Conservation (phyloP, 1,284 basidiomycete species). For the Rhodotorula mucilaginosa region DNA sequence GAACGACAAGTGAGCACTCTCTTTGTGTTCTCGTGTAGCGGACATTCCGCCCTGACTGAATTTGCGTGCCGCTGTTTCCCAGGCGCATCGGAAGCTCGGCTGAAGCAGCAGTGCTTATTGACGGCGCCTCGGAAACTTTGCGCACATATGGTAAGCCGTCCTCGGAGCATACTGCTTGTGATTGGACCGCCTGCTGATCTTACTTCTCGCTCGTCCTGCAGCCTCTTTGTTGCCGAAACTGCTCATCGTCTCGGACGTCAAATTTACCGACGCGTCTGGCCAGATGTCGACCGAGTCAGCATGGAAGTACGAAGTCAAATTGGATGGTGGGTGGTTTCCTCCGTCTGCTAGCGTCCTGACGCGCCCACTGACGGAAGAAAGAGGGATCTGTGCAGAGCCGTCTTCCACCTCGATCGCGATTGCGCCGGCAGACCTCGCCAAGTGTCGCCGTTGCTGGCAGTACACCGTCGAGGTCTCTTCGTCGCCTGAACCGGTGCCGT, state of each 20-base stretch:
- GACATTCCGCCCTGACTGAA: no score
- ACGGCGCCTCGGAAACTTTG: constrained; percentile 13
- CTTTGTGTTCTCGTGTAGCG: background rate
- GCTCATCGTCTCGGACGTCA: constrained; percentile 71
- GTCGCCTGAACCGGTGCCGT: background rate
- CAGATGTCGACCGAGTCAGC: constrained; percentile 44
- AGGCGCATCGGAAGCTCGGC: constrained; percentile 69
- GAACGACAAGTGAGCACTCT: constrained; percentile 59
- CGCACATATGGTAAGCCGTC: constrained; percentile 39
- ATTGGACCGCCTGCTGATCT: background rate
- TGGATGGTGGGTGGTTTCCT: constrained; percentile 3
- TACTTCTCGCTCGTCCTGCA: constrained; percentile 46
- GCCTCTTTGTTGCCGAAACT: constrained; percentile 65
- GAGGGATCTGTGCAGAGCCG: constrained; percentile 47
- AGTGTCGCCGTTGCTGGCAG: constrained; percentile 79
- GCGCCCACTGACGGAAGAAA: background rate
- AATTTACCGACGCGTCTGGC: constrained; percentile 50
- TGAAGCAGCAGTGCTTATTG: constrained; percentile 65
- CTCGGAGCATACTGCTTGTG: background rate
- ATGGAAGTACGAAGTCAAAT: constrained; percentile 18
- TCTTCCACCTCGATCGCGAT: constrained; percentile 50
- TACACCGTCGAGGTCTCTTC: constrained; percentile 49
- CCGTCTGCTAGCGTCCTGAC: background rate
- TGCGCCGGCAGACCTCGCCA: constrained; percentile 57
- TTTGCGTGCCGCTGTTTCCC: background rate